Base-by-base conservation (phyloP, 345 rosid species). In the Cardamine occulta region DNA sequence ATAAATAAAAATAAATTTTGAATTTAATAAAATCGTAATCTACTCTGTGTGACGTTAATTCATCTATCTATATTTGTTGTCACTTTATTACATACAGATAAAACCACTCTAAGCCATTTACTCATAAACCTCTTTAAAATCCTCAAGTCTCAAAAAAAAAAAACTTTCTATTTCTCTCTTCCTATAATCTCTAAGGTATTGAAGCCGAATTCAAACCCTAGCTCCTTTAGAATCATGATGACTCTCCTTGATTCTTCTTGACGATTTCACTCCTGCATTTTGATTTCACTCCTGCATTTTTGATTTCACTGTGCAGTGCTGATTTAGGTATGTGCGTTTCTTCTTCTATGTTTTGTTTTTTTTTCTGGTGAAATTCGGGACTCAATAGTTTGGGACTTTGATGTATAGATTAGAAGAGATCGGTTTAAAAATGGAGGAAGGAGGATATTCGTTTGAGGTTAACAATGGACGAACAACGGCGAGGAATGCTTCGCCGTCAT, bases 401-500 rank as follows among this genome's bases (percentile, higher is more conserved):
- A 40, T 63, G 23, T 75, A 45, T 60, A 14, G 60, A 40, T 28
- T 44, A 7, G 48, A 31, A 45, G 56, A 37, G 72, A 55, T 70
- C 70, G 75, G 59, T 10, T 0, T 3, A 26, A 17, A 12, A 53
- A 75, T 77, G 76, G 80, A 71, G 61, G 67, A 71, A 48, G 65
- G 80, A 37, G 72, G 80, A 77, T 63, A 44, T 64, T 23, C 47
- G 19, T 64, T 13, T 24, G 76, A 70, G 75, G 76, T 77, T 63
- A 47, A 63, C 72, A 70, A 70, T 77, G 80, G 72, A 4, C 47
- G 55, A 47, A 39, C 59, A 11, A 40, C 79, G 40, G 40, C 59
- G 70, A 77, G 66, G 55, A 47, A 14, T 34, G 26, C 80, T 35
- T 77, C 66, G 3, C 66, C 80, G 65, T 80, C 87, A 24, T 80